phyloP scores from a whole-genome alignment of 306 rosid species.

The Casuarina equisetifolia region DNA sequence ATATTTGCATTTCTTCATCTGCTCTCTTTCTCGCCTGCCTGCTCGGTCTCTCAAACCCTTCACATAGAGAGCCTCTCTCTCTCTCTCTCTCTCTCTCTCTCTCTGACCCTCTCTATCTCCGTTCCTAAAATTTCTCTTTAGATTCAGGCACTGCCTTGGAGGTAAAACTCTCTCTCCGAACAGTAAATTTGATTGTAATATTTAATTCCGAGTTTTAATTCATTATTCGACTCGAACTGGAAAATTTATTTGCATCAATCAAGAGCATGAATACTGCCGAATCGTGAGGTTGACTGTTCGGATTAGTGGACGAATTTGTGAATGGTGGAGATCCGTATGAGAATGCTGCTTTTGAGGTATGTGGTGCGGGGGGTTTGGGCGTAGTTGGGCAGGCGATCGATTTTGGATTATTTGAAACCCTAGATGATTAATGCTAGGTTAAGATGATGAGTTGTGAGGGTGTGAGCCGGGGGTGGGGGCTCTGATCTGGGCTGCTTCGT shows the following conservation, averaged over 20 bases:
- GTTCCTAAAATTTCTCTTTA: not conserved
- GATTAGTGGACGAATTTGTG: slow-evolving; percentile 38
- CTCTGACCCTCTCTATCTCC: not conserved
- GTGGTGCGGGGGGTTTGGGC: slow-evolving; percentile 18
- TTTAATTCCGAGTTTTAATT: slow-evolving; percentile 3
- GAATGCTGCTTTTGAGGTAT: slow-evolving; percentile 24
- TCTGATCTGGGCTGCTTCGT: slow-evolving; percentile 29
- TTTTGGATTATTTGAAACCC: slow-evolving; percentile 42
- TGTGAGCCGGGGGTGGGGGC: slow-evolving; percentile 7
- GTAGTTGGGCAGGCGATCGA: not conserved
- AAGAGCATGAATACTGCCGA: slow-evolving; percentile 30
- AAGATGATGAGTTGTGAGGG: slow-evolving; percentile 22
- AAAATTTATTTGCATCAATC: slow-evolving; percentile 9
- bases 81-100: slow-evolving; percentile 17
- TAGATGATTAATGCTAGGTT: slow-evolving; percentile 32
- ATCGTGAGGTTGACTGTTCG: slow-evolving; percentile 44
- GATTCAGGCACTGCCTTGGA: slow-evolving; percentile 36
- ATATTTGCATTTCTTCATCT: slow-evolving; percentile 38
- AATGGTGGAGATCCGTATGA: slow-evolving; percentile 35
- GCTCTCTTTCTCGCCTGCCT: slow-evolving; percentile 23
- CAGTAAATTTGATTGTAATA: slow-evolving; percentile 24
- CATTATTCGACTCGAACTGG: not conserved
- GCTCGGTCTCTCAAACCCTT: slow-evolving; percentile 32
- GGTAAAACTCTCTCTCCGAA: slow-evolving; percentile 50
- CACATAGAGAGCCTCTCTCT: slow-evolving; percentile 36